These are phyloP conservation scores for Eucalyptus cloeziana DNA, from an alignment of 345 rosid genomes.

Conservation along the genomic window DNA sequence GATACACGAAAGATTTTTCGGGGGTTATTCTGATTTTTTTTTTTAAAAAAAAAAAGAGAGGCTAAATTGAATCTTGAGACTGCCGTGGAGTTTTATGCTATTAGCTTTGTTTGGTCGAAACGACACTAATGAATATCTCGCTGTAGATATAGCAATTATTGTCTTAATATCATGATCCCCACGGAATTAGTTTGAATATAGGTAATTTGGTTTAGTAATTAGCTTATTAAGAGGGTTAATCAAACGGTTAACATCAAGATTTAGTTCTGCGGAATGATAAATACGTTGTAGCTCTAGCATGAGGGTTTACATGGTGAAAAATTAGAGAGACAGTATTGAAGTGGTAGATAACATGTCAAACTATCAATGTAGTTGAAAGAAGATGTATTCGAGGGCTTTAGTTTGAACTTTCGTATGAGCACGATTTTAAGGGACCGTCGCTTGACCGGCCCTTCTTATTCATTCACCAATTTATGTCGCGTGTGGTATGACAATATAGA, in stretches of 20 bases:
- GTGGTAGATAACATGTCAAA: background rate
- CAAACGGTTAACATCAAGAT: background rate
- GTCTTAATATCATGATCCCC: background rate
- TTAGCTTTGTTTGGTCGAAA: background rate
- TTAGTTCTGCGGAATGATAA: background rate
- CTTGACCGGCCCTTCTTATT: background rate
- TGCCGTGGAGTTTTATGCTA: background rate
- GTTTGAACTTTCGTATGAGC: background rate
- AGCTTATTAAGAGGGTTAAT: background rate
- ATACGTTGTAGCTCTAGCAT: background rate
- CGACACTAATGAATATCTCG: background rate
- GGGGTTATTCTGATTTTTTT: background rate
- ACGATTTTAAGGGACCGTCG: background rate
- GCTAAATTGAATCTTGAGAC: background rate
- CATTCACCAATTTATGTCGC: background rate
- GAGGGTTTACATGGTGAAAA: too few species aligned
- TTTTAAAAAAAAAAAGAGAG: background rate
- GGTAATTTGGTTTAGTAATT: background rate
- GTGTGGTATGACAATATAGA: background rate
- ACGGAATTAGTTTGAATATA: background rate
- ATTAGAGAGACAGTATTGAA: too few species aligned
- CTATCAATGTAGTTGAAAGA: background rate
- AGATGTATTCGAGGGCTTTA: background rate
- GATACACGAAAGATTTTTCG: background rate
- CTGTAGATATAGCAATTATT: background rate